Conservation (phyloP, 2,329 filamentous ascomycete species). For the Apiospora rasikravindrae region DNA sequence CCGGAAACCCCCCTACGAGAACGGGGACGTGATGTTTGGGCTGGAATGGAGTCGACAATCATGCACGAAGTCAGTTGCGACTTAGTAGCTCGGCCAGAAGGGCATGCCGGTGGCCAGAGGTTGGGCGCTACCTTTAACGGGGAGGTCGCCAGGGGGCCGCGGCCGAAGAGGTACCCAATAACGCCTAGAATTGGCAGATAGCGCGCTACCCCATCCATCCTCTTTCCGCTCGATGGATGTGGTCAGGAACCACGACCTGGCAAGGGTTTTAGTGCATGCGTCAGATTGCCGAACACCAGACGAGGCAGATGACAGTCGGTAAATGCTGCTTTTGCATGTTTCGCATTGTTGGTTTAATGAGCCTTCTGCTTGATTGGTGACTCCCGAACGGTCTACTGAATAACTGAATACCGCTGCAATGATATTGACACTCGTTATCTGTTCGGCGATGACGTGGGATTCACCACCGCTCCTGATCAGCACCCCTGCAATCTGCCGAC, state of each 20-base stretch:
- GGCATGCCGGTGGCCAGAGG: neutral
- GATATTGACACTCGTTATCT: neutral
- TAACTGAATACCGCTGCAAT: neutral
- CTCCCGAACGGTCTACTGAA: neutral
- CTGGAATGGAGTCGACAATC: constrained; percentile 11
- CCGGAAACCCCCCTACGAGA: neutral
- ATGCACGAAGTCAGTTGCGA: neutral
- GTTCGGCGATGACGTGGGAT: constrained; percentile 18
- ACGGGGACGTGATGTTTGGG: constrained; percentile 14
- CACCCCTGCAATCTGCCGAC: constrained; percentile 19
- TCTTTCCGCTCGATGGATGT: neutral
- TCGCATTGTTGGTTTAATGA: neutral
- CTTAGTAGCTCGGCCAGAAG: neutral
- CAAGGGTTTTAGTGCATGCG: neutral
- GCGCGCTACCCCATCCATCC: neutral
- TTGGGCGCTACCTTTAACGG: neutral
- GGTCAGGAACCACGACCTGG: neutral
- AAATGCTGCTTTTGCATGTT: neutral
- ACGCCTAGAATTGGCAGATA: neutral
- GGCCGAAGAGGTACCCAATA: neutral
- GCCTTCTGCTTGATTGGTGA: neutral
- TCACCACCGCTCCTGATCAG: constrained; percentile 11
- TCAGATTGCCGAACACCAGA: neutral
- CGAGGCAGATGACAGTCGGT: neutral
- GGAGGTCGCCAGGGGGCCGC: neutral